These are phyloP conservation scores for Aureoboletus auriporus DNA, from an alignment of 768 basidiomycete genomes.

Conservation along the genomic window DNA sequence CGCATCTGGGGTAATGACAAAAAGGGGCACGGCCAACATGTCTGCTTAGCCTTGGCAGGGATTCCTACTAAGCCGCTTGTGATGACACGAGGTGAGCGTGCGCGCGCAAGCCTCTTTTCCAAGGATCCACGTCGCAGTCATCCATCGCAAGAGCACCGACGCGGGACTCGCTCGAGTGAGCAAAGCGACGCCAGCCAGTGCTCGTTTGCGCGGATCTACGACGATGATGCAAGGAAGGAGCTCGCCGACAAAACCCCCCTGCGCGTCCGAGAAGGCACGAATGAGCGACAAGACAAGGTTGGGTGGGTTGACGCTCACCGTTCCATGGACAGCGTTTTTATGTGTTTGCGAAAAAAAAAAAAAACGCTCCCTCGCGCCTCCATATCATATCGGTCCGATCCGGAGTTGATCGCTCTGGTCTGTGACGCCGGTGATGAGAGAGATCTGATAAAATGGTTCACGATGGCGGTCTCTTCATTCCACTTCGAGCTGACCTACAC, in stretches of 20 bases:
- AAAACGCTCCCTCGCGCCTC: neutral
- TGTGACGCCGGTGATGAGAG: slow-evolving; percentile 6
- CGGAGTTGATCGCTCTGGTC: neutral
- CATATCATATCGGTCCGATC: slow-evolving; percentile 5
- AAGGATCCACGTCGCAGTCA: slow-evolving; percentile 65
- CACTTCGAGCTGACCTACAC: slow-evolving; percentile 1
- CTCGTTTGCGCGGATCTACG: slow-evolving; percentile 30
- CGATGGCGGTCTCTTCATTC: neutral
- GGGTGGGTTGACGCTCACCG: slow-evolving; percentile 10
- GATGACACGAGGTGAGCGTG: slow-evolving; percentile 11
- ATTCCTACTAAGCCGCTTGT: neutral
- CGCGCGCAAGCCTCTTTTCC: slow-evolving; percentile 20
- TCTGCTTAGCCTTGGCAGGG: neutral
- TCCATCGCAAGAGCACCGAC: slow-evolving; percentile 67
- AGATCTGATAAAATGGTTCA: slow-evolving; percentile 3
- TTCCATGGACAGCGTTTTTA: slow-evolving; percentile 11
- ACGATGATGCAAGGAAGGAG: slow-evolving; percentile 32
- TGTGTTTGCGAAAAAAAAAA: neutral
- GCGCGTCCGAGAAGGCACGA: slow-evolving; percentile 1
- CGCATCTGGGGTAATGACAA: too few relatives aligned
- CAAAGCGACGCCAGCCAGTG: slow-evolving; percentile 19
- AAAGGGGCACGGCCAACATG: too few relatives aligned
- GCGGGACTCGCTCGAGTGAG: slow-evolving; percentile 22
- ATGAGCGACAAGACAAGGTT: slow-evolving; percentile 3
- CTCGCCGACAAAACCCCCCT: slow-evolving; percentile 5